phyloP scores from a whole-genome alignment of 768 basidiomycete genomes.

The Rhizopogon vulgaris region DNA sequence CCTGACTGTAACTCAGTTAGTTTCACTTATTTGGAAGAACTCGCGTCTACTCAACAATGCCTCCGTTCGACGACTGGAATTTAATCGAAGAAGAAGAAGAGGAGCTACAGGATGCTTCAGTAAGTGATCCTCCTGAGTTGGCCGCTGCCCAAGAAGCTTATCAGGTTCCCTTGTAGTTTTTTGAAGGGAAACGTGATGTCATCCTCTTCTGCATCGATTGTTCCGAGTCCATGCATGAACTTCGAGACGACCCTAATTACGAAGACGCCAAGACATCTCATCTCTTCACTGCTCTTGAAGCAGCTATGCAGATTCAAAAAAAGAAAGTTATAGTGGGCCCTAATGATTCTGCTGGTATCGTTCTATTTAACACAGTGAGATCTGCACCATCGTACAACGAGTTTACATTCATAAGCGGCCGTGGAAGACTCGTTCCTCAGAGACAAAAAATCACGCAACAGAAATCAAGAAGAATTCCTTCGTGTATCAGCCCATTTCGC shows the following conservation, averaged over 20 bases:
- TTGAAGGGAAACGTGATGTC: constrained; percentile 76
- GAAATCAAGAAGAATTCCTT: constrained; percentile 67
- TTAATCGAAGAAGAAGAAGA: constrained; percentile 74
- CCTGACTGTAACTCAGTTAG: too few species aligned
- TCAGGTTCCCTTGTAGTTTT: constrained; percentile 34
- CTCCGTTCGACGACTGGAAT: constrained; percentile 78
- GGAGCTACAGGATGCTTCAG: constrained; percentile 68
- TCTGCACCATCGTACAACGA: background rate
- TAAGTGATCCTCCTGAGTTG: constrained; percentile 21
- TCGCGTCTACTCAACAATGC: constrained; percentile 33
- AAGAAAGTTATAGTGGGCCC: constrained; percentile 86
- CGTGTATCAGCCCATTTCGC: constrained; percentile 70
- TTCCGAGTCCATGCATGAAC: constrained; percentile 80
- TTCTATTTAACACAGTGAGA: constrained; percentile 90
- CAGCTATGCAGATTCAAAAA: constrained; percentile 83
- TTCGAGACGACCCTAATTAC: constrained; percentile 57
- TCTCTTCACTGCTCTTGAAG: constrained; percentile 71
- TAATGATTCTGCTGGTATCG: constrained; percentile 82
- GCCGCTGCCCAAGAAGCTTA: background rate
- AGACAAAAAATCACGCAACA: constrained; percentile 34
- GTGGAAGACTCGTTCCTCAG: constrained; percentile 18
- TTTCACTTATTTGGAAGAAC: background rate
- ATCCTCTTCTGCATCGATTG: constrained; percentile 96
- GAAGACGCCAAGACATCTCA: constrained; percentile 70
- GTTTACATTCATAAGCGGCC: background rate